These are phyloP conservation scores for Tricholoma flavovirens DNA, from an alignment of 768 basidiomycete genomes.

Conservation along the genomic window DNA sequence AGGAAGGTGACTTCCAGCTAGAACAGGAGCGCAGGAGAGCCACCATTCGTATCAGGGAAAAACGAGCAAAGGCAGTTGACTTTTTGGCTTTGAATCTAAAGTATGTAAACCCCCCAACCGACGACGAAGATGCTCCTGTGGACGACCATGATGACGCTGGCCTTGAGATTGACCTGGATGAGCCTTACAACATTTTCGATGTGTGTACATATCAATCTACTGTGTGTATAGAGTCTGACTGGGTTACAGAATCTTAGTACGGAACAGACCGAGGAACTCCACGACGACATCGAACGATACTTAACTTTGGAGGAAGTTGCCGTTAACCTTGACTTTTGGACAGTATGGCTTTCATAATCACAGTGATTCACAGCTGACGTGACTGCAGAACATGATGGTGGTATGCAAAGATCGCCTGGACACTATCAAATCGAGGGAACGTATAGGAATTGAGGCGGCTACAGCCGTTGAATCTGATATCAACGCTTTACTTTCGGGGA, in stretches of 20 bases:
- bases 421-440: conserved; percentile 54
- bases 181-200: conserved; percentile 96
- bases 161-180: conserved; percentile 95
- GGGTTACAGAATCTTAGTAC: conserved; percentile 67
- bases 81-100: conserved; percentile 94
- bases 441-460: conserved; percentile 64
- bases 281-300: conserved; percentile 92
- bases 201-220: conserved; percentile 41
- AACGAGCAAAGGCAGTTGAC: conserved; percentile 97
- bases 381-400: conserved; percentile 87
- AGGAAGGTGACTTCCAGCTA: conserved; percentile 95
- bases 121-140: conserved; percentile 48
- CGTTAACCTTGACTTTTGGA: conserved; percentile 95
- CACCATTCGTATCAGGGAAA: conserved; percentile 91
- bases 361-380: not conserved
- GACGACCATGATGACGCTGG: conserved; percentile 73
- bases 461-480: conserved; percentile 86
- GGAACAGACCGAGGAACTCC: conserved; percentile 87
- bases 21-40: conserved; percentile 90
- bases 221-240: conserved; percentile 9
- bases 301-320: conserved; percentile 79
- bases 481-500: conserved; percentile 71
- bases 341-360: conserved; percentile 42
- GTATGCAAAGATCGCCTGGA: conserved; percentile 91
- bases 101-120: conserved; percentile 70